Percentiles rank a stretch among this genome's conserved stretches.
Evolutionary conservation across 306 rosid species (phyloP).

Genomic region (Begonia loranthoides): DNA sequence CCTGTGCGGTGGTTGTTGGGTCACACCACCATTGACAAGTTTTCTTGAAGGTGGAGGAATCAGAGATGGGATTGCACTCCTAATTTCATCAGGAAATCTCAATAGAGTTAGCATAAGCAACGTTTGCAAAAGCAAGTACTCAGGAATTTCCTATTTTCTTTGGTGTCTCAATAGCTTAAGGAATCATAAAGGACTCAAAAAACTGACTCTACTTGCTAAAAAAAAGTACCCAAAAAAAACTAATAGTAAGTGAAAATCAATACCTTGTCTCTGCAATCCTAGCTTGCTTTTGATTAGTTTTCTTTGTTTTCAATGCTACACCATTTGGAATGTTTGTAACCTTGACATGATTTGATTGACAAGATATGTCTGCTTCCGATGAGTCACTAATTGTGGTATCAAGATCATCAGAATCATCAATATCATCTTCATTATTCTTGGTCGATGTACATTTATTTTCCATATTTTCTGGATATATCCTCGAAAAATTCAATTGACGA

Average conservation of each 20-base stretch:
- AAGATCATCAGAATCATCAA: slow-evolving; percentile 47
- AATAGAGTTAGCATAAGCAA: neutral
- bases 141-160: no score
- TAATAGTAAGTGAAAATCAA: neutral
- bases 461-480: slow-evolving; percentile 13
- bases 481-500: slow-evolving; percentile 24
- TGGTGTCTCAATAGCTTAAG: neutral
- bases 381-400: slow-evolving; percentile 64
- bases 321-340: slow-evolving; percentile 29
- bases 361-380: slow-evolving; percentile 58
- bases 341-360: slow-evolving; percentile 30
- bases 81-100: slow-evolving; percentile 9
- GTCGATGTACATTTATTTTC: slow-evolving; percentile 9
- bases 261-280: slow-evolving; percentile 54
- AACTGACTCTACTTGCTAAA: neutral
- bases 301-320: slow-evolving; percentile 32
- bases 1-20: slow-evolving; percentile 17
- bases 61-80: slow-evolving; percentile 66
- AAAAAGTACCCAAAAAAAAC: neutral
- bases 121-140: neutral
- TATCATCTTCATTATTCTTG: slow-evolving; percentile 21
- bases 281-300: slow-evolving; percentile 19
- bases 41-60: slow-evolving; percentile 67
- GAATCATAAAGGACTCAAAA: neutral
- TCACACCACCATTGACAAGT: slow-evolving; percentile 16